Base-by-base conservation (phyloP, 2,329 filamentous ascomycete genomes). In the Chaetomium olivaceum region DNA sequence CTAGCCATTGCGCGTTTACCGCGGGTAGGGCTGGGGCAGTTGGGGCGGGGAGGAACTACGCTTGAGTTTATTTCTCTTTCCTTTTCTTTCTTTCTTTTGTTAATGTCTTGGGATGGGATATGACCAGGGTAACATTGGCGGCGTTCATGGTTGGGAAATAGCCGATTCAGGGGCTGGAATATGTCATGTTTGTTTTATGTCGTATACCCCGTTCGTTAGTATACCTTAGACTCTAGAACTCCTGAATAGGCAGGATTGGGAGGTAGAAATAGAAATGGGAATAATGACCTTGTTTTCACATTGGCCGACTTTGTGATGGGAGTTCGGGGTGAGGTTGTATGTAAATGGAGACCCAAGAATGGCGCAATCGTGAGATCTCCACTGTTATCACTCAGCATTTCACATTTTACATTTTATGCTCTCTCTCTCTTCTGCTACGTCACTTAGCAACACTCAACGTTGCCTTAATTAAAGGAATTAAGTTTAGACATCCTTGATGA, bases 1-100 rank as follows among this genome's bases (percentile, higher is more conserved):
- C 79, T 43, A 79, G 80, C 12, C 80, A 82, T 48, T 81, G 80
- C 63, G 78, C 78, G 3, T 84, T 82, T 68, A 80, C 80, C 27
- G 76, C 75, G 7, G 74, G 74, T n/a, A 72, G 71, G 21, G 71
- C 77, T 1, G 74, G 73, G 11, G 68, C 71, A 21, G 69, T 82
- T 29, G 77, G 78, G 61, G 73, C 73, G 4, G 73, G 73, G 48
- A 75, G 74, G 63, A 75, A 75, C 65, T 82, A 82, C 73, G 79
- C 78, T 36, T 80, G 46, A 62, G 43, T 11, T 29, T 21, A 31
- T 63, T 19, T 64, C 27, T 16, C n/a, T 31, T 39, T 36, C 58
- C 11, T 33, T 12, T 25, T 52, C 12, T 25, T 36, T 57, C 11
- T 57, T 36, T 51, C 39, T 51, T 51, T 59, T 21, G 36, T 52